phyloP scores from a whole-genome alignment of 495 filamentous ascomycete genomes.

The Collariella sp. region DNA sequence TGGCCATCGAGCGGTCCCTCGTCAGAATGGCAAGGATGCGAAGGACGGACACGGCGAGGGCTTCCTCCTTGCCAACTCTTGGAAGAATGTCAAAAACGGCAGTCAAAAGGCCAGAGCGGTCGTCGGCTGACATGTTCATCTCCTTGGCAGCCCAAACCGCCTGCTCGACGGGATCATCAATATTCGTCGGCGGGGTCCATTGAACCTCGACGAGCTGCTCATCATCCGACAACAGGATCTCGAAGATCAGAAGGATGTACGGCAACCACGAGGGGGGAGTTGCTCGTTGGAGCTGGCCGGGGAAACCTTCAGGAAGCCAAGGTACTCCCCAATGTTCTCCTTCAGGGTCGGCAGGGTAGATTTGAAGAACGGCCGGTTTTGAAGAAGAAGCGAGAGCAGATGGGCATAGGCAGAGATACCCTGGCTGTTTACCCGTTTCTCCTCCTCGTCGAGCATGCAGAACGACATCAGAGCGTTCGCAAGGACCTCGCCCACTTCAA shows the following conservation, averaged over 20 bases:
- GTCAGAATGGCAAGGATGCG: slow-evolving; percentile 89
- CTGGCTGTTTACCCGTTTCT: slow-evolving; percentile 52
- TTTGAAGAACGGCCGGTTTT: slow-evolving; percentile 71
- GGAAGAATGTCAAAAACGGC: slow-evolving; percentile 74
- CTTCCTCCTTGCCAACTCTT: slow-evolving; percentile 74
- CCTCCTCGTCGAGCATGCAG: slow-evolving; percentile 65
- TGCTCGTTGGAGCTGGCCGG: slow-evolving; percentile 59
- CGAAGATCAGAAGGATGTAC: slow-evolving; percentile 79
- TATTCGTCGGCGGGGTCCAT: slow-evolving; percentile 57
- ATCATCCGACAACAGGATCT: slow-evolving; percentile 82
- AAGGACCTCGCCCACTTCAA: slow-evolving; percentile 73
- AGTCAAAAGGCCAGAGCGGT: slow-evolving; percentile 62
- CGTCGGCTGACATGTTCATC: slow-evolving; percentile 53
- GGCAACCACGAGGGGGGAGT: slow-evolving; percentile 82
- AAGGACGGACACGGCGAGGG: slow-evolving; percentile 72
- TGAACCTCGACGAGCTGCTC: slow-evolving; percentile 64
- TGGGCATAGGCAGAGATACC: slow-evolving; percentile 85
- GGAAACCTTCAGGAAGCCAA: slow-evolving; percentile 72
- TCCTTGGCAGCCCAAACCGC: slow-evolving; percentile 52
- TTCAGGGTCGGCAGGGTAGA: slow-evolving; percentile 67
- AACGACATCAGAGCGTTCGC: slow-evolving; percentile 84
- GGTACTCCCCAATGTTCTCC: slow-evolving; percentile 64
- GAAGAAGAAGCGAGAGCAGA: slow-evolving; percentile 78
- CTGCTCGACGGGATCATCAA: slow-evolving; percentile 45
- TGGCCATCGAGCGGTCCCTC: slow-evolving; percentile 63